These are phyloP conservation scores for Penicillium griseofulvum DNA, from an alignment of 2,329 filamentous ascomycete species.

Conservation along the genomic window DNA sequence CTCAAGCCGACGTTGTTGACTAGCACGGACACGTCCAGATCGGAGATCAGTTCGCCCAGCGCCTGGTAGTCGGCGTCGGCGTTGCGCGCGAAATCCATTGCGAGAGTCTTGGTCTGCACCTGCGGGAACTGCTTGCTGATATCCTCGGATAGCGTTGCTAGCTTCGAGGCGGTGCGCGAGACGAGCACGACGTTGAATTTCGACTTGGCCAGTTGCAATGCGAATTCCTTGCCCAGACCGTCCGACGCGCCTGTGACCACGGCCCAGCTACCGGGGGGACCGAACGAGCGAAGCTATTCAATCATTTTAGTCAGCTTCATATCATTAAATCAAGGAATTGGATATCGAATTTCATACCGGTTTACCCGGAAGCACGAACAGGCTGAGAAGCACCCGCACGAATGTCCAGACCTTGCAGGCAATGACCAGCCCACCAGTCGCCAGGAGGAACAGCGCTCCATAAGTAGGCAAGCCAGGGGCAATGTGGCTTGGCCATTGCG, in stretches of 20 bases:
- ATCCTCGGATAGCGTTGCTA: slow-evolving; percentile 72
- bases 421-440: slow-evolving; percentile 59
- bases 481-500: slow-evolving; percentile 35
- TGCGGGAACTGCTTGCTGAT: slow-evolving; percentile 66
- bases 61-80: slow-evolving; percentile 74
- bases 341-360: slow-evolving; percentile 37
- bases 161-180: slow-evolving; percentile 91
- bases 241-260: slow-evolving; percentile 94
- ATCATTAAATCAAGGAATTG: not conserved
- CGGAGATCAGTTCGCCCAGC: slow-evolving; percentile 65
- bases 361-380: slow-evolving; percentile 63
- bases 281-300: slow-evolving; percentile 78
- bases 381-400: slow-evolving; percentile 61
- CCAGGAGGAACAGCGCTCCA: slow-evolving; percentile 37
- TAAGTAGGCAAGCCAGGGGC: slow-evolving; percentile 38
- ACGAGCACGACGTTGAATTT: slow-evolving; percentile 95
- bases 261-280: slow-evolving; percentile 88
- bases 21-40: slow-evolving; percentile 78
- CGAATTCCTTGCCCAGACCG: slow-evolving; percentile 95
- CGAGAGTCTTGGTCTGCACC: slow-evolving; percentile 71
- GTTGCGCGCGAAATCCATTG: slow-evolving; percentile 89
- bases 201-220: slow-evolving; percentile 80
- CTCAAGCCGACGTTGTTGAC: slow-evolving; percentile 97
- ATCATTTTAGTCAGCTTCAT: slow-evolving; percentile 15
- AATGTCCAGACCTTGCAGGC: slow-evolving; percentile 58